phyloP scores from a whole-genome alignment of 2,329 filamentous ascomycete genomes.

The Cryphonectria naterciae region DNA sequence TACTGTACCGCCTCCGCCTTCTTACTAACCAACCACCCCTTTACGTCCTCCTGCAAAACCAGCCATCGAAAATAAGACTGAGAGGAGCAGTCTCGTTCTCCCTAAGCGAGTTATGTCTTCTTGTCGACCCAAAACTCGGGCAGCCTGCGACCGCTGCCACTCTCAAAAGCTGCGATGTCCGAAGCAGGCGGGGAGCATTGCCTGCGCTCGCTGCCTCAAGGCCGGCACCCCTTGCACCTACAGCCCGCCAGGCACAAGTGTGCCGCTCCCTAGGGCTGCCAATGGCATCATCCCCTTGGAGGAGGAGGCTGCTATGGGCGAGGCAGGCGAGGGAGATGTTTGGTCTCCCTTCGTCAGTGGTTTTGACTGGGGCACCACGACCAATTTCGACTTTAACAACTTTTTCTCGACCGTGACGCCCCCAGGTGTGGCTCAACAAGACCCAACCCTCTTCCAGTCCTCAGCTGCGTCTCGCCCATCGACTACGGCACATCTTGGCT shows the following conservation, averaged over 20 bases:
- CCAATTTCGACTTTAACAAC: slow-evolving; percentile 18
- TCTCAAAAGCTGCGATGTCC: slow-evolving; percentile 52
- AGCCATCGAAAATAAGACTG: not conserved
- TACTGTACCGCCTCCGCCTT: not conserved
- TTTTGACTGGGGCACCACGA: slow-evolving; percentile 16
- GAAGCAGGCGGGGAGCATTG: slow-evolving; percentile 41
- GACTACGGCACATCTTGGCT: not conserved
- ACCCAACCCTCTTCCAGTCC: not conserved
- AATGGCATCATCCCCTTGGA: slow-evolving; percentile 15
- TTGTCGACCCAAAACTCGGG: not conserved
- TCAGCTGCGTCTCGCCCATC: not conserved
- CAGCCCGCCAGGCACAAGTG: slow-evolving; percentile 41
- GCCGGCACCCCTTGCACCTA: slow-evolving; percentile 47
- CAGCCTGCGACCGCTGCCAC: slow-evolving; percentile 34
- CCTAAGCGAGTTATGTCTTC: not conserved
- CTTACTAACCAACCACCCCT: not conserved
- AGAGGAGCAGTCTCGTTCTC: not conserved
- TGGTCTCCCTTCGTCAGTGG: not conserved
- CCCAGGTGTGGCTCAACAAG: not conserved
- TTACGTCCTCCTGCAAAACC: not conserved
- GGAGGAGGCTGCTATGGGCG: not conserved
- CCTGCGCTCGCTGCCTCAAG: slow-evolving; percentile 48
- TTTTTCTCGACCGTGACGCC: not conserved
- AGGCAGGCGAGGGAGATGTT: not conserved
- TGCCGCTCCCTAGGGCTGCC: slow-evolving; percentile 30